Conservation (phyloP, 2,329 filamentous ascomycete species). For the Nemania serpens region DNA sequence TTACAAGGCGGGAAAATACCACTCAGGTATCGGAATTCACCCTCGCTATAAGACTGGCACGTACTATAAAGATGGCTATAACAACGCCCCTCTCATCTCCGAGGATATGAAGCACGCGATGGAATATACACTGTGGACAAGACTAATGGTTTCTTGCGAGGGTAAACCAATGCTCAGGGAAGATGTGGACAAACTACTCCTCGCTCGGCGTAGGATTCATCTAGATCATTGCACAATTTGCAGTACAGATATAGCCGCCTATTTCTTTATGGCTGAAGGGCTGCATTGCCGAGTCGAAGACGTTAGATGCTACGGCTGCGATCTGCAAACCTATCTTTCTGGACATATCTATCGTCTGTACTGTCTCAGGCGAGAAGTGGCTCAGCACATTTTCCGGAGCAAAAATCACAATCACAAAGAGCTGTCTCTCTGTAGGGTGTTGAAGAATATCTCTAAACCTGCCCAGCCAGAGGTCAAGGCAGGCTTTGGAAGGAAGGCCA, state of each 20-base stretch:
- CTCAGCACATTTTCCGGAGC: background rate
- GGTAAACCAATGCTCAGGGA: conserved; percentile 17
- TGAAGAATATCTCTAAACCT: conserved; percentile 1
- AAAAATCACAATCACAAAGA: background rate
- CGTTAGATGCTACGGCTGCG: conserved; percentile 32
- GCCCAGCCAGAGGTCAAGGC: background rate
- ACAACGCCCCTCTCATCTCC: background rate
- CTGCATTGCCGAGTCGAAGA: background rate
- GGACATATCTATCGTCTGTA: conserved; percentile 18
- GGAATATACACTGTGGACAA: conserved; percentile 19
- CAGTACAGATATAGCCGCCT: conserved; percentile 7
- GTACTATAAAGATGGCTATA: too few relatives aligned
- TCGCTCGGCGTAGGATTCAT: background rate
- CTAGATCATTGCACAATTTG: conserved; percentile 28
- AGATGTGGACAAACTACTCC: background rate
- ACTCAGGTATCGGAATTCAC: background rate
- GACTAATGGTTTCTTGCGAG: conserved; percentile 31
- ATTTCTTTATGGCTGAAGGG: conserved; percentile 24
- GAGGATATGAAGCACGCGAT: conserved; percentile 3
- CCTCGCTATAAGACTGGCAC: too few relatives aligned
- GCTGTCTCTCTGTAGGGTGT: background rate
- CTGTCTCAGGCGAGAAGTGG: background rate
- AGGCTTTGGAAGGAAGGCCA: background rate
- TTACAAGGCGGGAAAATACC: conserved; percentile 10
- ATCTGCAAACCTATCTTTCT: conserved; percentile 11